Base-by-base conservation (phyloP, 257 asterid species). In the Striga asiatica region DNA sequence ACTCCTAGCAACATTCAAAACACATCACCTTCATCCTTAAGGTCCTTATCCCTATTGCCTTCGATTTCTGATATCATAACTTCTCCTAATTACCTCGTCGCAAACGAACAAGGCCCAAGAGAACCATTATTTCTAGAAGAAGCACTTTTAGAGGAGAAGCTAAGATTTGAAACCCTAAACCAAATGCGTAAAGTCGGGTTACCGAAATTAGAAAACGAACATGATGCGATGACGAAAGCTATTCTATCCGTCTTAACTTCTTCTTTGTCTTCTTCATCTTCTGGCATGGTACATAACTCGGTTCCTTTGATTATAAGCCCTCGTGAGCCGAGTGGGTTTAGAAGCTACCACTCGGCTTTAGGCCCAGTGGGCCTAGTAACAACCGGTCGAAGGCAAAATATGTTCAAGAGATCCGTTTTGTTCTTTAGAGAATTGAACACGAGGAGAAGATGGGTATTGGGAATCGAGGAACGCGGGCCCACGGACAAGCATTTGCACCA, bases 1-100 rank as follows among this genome's bases (percentile, higher is more conserved):
- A 69, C 9, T 23, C 29, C 41, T 19, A 2, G 8, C 7, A 74
- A 69, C 55, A n/a, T n/a, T n/a, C 80, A 56, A 39, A 74, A 64
- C 49, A 62, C 85, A 2, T 73, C 94, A 20, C 78, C 91, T 3
- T 69, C 93, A 1, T 75, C 82, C 0, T 29, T 72, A n/a, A 54
- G 73, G 21, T 76, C 91, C 13, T 66, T 82, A 32, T 79, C 92
- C 35, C 8, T 29, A 29, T 29, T 10, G n/a, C n/a, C n/a, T n/a
- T n/a, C n/a, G n/a, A n/a, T n/a, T n/a, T n/a, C n/a, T n/a, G n/a
- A n/a, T n/a, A n/a, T n/a, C n/a, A n/a, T n/a, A n/a, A n/a, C n/a
- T n/a, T n/a, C 35, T 0, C 35, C 35, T 29, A 29, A 1, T 29
- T n/a, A n/a, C n/a, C n/a, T n/a, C n/a, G n/a, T n/a, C n/a, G n/a